Base-by-base conservation (phyloP, 78 protist species). In the Dictyostelium citrinum region DNA sequence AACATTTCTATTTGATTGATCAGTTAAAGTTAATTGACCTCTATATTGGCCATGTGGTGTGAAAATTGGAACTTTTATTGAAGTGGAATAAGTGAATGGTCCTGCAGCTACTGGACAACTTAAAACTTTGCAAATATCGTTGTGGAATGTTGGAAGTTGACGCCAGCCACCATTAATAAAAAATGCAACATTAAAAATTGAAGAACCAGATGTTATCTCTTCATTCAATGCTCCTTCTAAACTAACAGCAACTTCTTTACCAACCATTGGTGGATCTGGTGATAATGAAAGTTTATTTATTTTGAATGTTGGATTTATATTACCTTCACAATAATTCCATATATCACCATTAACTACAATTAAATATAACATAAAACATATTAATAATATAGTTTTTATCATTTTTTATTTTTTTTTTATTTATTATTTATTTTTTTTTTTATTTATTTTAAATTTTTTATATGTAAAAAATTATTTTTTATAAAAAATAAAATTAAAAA, bases 181-280 rank as follows among this genome's bases (percentile, higher is more conserved):
- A 45, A 76, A 85, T 76, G 78, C 70, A 6, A 76, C 39, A 7
- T 6, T 6, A n/a, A 85, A 76, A 3, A 22, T 22, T 7, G 91
- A 85, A n/a, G 17, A 20, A 43, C 91, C 91, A 11, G n/a, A 46
- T 27, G 83, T 39, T 14, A 85, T 37, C 20, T 74, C 45, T 27
- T 76, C 46, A 5, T 16, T 14, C 6, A 85, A 22, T 24, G 72
- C 17, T 24, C 91, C 91, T 14, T 20, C 84, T 4, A 85, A 33
- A 22, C 58, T n/a, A 29, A 85, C 68, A 7, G 77, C 6, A 39
- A 58, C 49, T 9, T 10, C 5, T 41, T 24, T 24, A n/a, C 91
- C 91, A 49, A 85, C 78, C 35, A 61, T 37, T 58, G 91, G 91
- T 24, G 91, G 91, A 60, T 76, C 67, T 76, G 91, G 91, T 37